Base-by-base conservation (phyloP, 345 rosid species). In the Hibiscus syriacus region DNA sequence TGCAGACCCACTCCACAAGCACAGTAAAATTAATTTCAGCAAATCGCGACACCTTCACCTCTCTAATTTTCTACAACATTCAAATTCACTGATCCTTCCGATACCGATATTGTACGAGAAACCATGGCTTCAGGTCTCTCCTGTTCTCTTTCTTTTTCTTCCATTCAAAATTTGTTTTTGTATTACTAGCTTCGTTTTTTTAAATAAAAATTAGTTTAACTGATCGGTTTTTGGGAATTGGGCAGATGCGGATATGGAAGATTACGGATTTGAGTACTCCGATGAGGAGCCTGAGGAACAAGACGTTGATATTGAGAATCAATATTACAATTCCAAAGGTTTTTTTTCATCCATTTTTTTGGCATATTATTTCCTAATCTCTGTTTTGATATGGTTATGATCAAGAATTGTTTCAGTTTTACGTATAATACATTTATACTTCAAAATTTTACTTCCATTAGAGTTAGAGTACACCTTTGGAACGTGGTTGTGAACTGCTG, bases 241-340 rank as follows among this genome's bases (percentile, higher is more conserved):
- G 39, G 16, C 85, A 92, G 99, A 95, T 85, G 98, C 97, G 34
- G 99, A 95, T 83, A 95, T 95, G 98, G 99, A 92, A 74, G 99
- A 95, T 78, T 95, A 95, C 57, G 99, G 99, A 43, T 88, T 90
- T 58, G 99, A 85, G 79, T 95, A 95, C 85, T 95, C 99, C 25
- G 98, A 95, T 54, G 98, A 92, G 74, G 99, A 95, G 79, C 99
- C 90, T 4, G 97, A 95, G 74, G 98, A 95, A 56, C 97, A 95
- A 76, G 98, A 95, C 68, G 98, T 90, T 71, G 98, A 88, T 67
- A 95, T 90, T 67, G 99, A 92, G 84, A 95, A 95, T 61, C 99
- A 95, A 70, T 95, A 95, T 61, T 95, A 95, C 73, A 95, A 90
- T 71, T 85, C 99, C 34, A 95, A 91, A 87, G 96, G 97, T 87